Evolutionary conservation across 2,329 filamentous ascomycete genomes (phyloP), one percentile per base, ranked within the genome.

Genomic region (Diaporthe sp.): DNA sequence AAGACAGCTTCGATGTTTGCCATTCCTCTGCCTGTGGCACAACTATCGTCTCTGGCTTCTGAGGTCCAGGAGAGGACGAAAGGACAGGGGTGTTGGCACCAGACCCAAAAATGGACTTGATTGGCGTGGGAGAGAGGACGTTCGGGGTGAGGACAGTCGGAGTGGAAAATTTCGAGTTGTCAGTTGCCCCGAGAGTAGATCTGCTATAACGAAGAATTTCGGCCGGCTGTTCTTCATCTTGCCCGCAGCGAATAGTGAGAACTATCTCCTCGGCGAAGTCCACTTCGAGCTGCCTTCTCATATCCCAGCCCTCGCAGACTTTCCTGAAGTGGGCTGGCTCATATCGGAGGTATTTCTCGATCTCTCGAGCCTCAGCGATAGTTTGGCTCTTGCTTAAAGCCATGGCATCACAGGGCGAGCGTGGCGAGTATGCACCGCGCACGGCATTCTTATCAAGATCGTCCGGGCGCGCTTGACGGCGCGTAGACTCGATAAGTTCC

Each of bases 261-360:
- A 98, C 86, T 22, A 88, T 89, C 83, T 98, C 96, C 28, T 91
- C 92, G 55, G 94, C 94, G 84, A 98, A 98, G 81, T 99, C 97
- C 3, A 98, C 95, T 80, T 97, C 93, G 3, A 98, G 86, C 77
- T 88, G 92, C 76, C 95, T 91, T 72, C 92, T 92, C 96, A 98
- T 98, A 81, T 98, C 94, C 96, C 97, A 98, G 3, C 94, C 94
- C 75, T 94, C 86, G 81, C 94, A 98, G 1, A 91, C 87, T 80
- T 92, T 93, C 31, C 93, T 92, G 82, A 98, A 98, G 79, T 97
- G 91, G 55, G 91, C 90, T 5, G 96, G 96, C 79, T 91, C 92
- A 79, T 93, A 92, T 0, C 86, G 87, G 25, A 97, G 83, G 79
- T 94, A 97, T 57, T 89, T 90, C 79, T 98, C 94, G 72, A 98